A percentile compares a stretch with the other conserved stretches of the same genome.
Conservation (phyloP, 805 yeast species). For the Candida namnaoensis region DNA sequence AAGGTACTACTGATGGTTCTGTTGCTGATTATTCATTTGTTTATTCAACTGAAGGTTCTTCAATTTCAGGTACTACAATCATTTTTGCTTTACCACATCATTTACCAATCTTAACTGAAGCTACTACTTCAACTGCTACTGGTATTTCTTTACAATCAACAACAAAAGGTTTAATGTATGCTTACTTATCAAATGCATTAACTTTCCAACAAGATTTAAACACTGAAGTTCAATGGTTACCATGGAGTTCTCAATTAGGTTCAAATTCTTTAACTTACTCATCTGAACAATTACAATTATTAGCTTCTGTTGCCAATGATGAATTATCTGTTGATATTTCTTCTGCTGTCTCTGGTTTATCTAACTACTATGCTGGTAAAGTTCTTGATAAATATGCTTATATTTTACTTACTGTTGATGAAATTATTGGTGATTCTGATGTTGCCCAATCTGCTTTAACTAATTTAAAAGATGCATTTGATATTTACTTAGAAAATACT, state of each 20-base stretch:
- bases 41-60: conserved; percentile 42
- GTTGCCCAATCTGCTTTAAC: conserved; percentile 26
- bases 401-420: conserved; percentile 41
- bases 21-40: conserved; percentile 38
- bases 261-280: conserved; percentile 27
- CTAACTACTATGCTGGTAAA: conserved; percentile 47
- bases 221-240: conserved; percentile 32
- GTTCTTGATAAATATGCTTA: conserved; percentile 48
- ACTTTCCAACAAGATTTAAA: conserved; percentile 29
- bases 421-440: conserved; percentile 34
- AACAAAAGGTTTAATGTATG: conserved; percentile 43
- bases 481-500: conserved; percentile 27
- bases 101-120: conserved; percentile 25
- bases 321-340: conserved; percentile 40
- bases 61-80: conserved; percentile 35
- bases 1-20: conserved; percentile 37
- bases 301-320: conserved; percentile 35
- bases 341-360: conserved; percentile 26
- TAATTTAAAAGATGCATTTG: conserved; percentile 35
- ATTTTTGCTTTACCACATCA: conserved; percentile 50
- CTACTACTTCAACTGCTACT: conserved; percentile 23
- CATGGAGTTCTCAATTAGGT: conserved; percentile 28
- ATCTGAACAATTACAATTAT: conserved; percentile 30
- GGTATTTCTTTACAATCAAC: conserved; percentile 36
- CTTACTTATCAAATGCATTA: conserved; percentile 30